A percentile compares a stretch with the other conserved stretches of the same genome.
These are phyloP conservation scores for Ascochyta lentis DNA, from an alignment of 2,329 filamentous ascomycete genomes.

Conservation along the genomic window DNA sequence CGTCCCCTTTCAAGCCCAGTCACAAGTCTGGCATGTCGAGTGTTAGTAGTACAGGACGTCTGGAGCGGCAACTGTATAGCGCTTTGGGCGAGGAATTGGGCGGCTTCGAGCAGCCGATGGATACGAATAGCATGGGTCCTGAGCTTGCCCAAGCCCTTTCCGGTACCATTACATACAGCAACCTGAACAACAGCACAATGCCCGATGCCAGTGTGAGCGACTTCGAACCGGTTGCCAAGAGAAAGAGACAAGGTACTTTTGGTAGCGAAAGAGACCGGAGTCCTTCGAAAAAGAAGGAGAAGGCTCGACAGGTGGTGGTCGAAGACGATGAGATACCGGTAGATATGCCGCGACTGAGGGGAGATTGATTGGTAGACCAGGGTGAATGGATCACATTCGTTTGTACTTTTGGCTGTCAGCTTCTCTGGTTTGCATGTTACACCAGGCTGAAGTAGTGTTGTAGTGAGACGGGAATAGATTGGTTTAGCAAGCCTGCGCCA, in stretches of 20 bases:
- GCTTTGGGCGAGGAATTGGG: conserved; percentile 42
- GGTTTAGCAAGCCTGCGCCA: background rate
- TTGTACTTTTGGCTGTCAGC: background rate
- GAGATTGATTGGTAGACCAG: conserved; percentile 9
- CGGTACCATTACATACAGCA: background rate
- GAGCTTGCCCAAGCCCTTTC: conserved; percentile 21
- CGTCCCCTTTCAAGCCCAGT: conserved; percentile 25
- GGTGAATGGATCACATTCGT: background rate
- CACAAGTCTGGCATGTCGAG: conserved; percentile 38
- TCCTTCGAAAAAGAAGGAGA: conserved; percentile 37
- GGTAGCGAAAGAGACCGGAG: conserved; percentile 27
- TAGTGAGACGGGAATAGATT: background rate
- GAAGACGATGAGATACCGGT: conserved; percentile 1
- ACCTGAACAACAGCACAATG: conserved; percentile 4
- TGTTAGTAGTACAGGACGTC: conserved; percentile 36
- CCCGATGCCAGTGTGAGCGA: conserved; percentile 14
- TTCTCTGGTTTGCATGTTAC: background rate
- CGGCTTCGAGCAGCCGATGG: conserved; percentile 27
- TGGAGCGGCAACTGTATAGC: conserved; percentile 40
- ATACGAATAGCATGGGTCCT: conserved; percentile 19
- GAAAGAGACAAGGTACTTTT: conserved; percentile 37
- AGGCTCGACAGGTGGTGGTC: conserved; percentile 6
- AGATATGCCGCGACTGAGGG: conserved; percentile 17
- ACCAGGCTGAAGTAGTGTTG: background rate
- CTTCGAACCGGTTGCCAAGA: conserved; percentile 31